Percentiles rank a stretch among this genome's conserved stretches.
phyloP scores from a whole-genome alignment of 495 filamentous ascomycete species.

The Xylaria castorea region DNA sequence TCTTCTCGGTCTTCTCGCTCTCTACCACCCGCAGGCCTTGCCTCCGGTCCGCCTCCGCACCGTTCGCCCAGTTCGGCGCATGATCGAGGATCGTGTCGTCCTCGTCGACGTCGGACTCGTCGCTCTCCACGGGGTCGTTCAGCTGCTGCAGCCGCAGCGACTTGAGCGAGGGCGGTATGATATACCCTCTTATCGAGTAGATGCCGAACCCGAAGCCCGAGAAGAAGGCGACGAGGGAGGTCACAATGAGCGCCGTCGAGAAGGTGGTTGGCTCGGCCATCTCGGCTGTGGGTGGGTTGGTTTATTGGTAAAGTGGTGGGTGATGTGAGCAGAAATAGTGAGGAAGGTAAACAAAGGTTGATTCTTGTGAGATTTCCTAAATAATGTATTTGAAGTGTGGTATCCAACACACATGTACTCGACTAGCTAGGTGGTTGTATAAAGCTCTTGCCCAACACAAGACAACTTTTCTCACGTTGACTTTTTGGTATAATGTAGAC shows the following conservation, averaged over 20 bases:
- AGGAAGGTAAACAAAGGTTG: neutral
- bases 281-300: slow-evolving; percentile 24
- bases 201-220: slow-evolving; percentile 66
- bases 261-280: slow-evolving; percentile 32
- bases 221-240: slow-evolving; percentile 67
- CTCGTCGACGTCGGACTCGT: slow-evolving; percentile 59
- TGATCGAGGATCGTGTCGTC: slow-evolving; percentile 61
- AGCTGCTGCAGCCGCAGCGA: slow-evolving; percentile 43
- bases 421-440: neutral
- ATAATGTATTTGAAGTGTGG: neutral
- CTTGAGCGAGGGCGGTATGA: slow-evolving; percentile 52
- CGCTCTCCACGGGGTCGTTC: slow-evolving; percentile 55
- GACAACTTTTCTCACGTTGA: neutral
- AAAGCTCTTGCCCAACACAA: neutral
- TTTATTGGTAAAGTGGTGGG: neutral
- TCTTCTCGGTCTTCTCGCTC: slow-evolving; percentile 23
- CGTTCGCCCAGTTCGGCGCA: slow-evolving; percentile 65
- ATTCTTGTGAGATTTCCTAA: neutral
- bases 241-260: slow-evolving; percentile 59
- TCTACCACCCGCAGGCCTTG: slow-evolving; percentile 50
- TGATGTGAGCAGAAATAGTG: neutral
- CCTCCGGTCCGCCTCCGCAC: slow-evolving; percentile 53
- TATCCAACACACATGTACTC: neutral
- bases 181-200: slow-evolving; percentile 57
- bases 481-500: neutral